Evolutionary conservation across 139 green algal species (phyloP).

Genomic region (Edaphochlamys debaryana): DNA sequence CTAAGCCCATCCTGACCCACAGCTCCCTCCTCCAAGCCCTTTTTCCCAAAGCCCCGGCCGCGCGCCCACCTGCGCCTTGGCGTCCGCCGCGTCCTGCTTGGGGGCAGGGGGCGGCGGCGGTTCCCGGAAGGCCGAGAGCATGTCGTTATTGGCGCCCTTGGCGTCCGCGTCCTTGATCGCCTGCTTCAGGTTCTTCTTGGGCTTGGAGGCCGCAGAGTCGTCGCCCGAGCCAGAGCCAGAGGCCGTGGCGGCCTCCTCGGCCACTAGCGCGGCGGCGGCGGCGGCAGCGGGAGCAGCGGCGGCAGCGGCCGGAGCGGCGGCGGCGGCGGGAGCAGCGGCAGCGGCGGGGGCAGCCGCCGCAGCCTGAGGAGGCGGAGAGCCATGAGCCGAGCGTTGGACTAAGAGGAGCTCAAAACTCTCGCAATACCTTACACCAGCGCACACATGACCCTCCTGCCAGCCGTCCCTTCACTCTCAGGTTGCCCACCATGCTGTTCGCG

Average conservation of each 20-base stretch:
- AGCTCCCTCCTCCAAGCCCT: too few relatives aligned
- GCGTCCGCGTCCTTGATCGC: conserved; percentile 23
- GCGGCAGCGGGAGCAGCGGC: too few relatives aligned
- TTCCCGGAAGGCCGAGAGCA: conserved; percentile 31
- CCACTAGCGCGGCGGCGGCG: neutral
- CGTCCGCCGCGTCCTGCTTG: neutral
- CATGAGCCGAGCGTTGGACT: too few relatives aligned
- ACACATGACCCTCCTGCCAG: too few relatives aligned
- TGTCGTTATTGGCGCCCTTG: conserved; percentile 40
- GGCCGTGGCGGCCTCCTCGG: neutral
- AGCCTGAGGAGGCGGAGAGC: too few relatives aligned
- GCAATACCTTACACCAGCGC: too few relatives aligned
- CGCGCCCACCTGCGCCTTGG: too few relatives aligned
- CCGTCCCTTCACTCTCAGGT: too few relatives aligned
- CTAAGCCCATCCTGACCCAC: too few relatives aligned
- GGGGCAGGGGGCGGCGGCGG: neutral
- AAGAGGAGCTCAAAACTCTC: too few relatives aligned
- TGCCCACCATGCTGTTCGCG: too few relatives aligned
- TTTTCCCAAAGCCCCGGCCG: too few relatives aligned
- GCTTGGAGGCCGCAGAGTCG: conserved; percentile 1
- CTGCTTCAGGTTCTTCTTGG: conserved; percentile 44
- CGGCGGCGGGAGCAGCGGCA: neutral
- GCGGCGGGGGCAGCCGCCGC: neutral
- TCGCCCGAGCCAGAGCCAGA: conserved; percentile 32
- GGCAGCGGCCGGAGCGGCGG: neutral